Percentiles rank a stretch among this genome's conserved stretches.
These are phyloP conservation scores for Thielaviopsis euricoi DNA, from an alignment of 2,329 filamentous ascomycete genomes.

Conservation along the genomic window DNA sequence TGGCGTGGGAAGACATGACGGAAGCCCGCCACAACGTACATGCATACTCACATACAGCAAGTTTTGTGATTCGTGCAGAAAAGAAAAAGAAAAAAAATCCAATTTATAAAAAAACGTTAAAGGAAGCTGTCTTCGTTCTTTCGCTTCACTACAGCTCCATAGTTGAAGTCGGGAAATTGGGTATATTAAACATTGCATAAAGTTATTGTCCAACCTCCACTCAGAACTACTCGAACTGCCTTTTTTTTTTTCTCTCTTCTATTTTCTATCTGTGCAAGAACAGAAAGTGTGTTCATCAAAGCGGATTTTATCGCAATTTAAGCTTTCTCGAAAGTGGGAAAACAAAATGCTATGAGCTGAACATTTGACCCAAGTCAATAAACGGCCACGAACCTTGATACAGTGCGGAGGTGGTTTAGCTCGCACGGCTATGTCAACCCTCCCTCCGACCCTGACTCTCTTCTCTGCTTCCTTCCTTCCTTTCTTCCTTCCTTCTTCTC, in stretches of 20 bases:
- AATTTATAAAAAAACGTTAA: not conserved
- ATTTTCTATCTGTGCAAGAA: not conserved
- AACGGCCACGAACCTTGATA: not conserved
- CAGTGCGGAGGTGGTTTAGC: not conserved
- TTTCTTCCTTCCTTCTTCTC: not conserved
- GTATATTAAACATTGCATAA: conserved; percentile 1
- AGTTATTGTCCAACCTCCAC: not conserved
- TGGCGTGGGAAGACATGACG: too few species aligned
- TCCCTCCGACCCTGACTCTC: not conserved
- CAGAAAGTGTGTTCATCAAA: not conserved
- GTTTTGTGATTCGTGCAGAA: too few species aligned
- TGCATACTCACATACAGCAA: too few species aligned
- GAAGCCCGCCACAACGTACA: too few species aligned
- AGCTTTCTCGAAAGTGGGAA: too few species aligned
- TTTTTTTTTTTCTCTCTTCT: not conserved
- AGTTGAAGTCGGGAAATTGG: not conserved
- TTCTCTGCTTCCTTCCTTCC: not conserved
- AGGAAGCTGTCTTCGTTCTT: not conserved
- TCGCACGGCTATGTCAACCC: not conserved
- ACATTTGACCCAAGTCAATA: not conserved
- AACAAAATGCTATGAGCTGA: not conserved
- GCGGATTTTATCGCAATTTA: not conserved
- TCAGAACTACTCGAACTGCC: not conserved
- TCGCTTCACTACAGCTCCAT: not conserved
- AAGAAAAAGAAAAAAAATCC: too few species aligned